Evolutionary conservation across 1,284 basidiomycete species (phyloP).

Genomic region (Apiotrichum gamsii): DNA sequence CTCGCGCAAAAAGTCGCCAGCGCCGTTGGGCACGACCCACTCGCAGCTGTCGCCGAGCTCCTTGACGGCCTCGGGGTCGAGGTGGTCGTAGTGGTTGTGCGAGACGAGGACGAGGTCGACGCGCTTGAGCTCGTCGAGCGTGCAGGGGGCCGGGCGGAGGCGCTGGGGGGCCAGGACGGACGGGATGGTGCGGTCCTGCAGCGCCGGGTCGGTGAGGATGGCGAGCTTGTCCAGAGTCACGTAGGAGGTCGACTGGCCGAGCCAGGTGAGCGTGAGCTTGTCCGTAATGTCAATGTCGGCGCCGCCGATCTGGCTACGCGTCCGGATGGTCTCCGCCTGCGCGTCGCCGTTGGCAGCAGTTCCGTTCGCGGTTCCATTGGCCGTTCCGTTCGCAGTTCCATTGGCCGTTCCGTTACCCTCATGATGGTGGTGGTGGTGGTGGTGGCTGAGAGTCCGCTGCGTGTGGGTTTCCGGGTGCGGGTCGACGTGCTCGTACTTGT

Average conservation of each 20-base stretch:
- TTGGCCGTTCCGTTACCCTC: constrained; percentile 1
- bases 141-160: constrained; percentile 47
- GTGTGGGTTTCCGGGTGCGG: no score
- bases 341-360: neutral
- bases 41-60: constrained; percentile 42
- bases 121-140: constrained; percentile 43
- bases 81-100: constrained; percentile 49
- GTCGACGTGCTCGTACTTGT: no score
- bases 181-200: constrained; percentile 47
- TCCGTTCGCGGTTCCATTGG: constrained; percentile 4
- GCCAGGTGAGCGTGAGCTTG: constrained; percentile 42
- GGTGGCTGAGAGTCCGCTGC: no score
- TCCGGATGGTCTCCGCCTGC: no score
- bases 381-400: neutral
- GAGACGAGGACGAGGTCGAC: constrained; percentile 50
- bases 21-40: constrained; percentile 44
- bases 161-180: constrained; percentile 46
- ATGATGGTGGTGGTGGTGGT: neutral
- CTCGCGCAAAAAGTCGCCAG: constrained; percentile 34
- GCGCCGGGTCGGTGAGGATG: constrained; percentile 52
- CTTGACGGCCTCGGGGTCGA: constrained; percentile 41
- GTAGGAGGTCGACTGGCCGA: constrained; percentile 49
- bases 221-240: constrained; percentile 50
- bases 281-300: constrained; percentile 38
- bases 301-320: constrained; percentile 18